Evolutionary conservation across 2,329 filamentous ascomycete genomes (phyloP).

Genomic region (Clarireedia paspali): DNA sequence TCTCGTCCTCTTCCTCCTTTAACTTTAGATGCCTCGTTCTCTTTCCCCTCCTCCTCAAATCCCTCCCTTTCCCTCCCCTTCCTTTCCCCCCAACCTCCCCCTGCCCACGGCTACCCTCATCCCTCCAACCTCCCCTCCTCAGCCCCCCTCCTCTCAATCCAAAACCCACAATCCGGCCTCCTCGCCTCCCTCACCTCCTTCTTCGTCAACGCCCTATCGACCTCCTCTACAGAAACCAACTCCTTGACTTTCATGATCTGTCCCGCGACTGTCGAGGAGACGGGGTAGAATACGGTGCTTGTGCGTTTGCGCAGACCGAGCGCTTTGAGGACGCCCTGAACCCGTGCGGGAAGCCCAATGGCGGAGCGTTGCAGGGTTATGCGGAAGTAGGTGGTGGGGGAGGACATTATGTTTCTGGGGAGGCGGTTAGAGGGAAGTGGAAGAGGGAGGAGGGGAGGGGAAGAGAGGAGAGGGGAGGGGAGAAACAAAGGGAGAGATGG

Average conservation of each 20-base stretch:
- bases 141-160: constrained; percentile 54
- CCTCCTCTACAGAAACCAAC: constrained; percentile 59
- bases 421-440: neutral
- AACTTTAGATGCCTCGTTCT: neutral
- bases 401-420: neutral
- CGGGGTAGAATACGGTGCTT: constrained; percentile 65
- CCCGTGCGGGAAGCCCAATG: constrained; percentile 61
- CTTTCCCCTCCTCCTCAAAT: neutral
- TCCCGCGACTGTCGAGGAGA: constrained; percentile 58
- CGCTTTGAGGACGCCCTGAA: constrained; percentile 58
- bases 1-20: no score
- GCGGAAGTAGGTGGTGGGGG: constrained; percentile 56
- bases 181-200: constrained; percentile 52
- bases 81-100: neutral
- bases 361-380: constrained; percentile 66
- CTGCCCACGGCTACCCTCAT: no score
- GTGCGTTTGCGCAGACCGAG: constrained; percentile 66
- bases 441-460: neutral
- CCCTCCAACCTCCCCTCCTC: constrained; percentile 18
- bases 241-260: constrained; percentile 74
- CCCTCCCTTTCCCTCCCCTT: neutral
- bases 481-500: no score
- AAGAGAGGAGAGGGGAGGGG: neutral
- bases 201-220: constrained; percentile 50
- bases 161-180: constrained; percentile 61